Conservation (phyloP, 2,329 filamentous ascomycete genomes). For the Neophaeococcomyces mojaviensis region DNA sequence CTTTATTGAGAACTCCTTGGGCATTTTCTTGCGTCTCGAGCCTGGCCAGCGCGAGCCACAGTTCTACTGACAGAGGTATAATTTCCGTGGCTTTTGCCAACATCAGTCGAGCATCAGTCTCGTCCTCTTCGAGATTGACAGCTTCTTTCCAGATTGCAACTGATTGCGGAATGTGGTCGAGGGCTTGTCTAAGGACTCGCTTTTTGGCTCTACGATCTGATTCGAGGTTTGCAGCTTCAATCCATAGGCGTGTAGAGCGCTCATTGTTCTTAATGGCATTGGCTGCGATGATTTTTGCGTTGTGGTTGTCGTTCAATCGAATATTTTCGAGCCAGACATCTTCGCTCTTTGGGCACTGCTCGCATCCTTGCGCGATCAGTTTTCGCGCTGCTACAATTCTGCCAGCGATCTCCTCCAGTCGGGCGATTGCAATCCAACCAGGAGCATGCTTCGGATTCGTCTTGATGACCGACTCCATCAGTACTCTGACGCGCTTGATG, state of each 20-base stretch:
- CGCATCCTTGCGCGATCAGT: constrained; percentile 79
- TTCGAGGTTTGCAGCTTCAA: constrained; percentile 91
- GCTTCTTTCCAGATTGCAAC: constrained; percentile 97
- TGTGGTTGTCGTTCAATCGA: constrained; percentile 80
- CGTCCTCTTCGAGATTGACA: constrained; percentile 88
- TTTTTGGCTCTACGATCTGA: constrained; percentile 77
- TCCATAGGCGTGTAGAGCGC: constrained; percentile 81
- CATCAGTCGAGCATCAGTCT: constrained; percentile 76
- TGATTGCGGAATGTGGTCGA: constrained; percentile 88
- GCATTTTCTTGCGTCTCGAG: constrained; percentile 86
- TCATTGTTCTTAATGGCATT: constrained; percentile 89
- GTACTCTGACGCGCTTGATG: constrained; percentile 82
- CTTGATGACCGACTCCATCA: constrained; percentile 94
- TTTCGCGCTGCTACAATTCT: constrained; percentile 84
- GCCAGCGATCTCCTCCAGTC: constrained; percentile 85
- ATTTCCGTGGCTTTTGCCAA: constrained; percentile 93
- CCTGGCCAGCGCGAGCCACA: constrained; percentile 89
- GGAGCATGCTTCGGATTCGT: constrained; percentile 92
- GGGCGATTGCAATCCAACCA: constrained; percentile 90
- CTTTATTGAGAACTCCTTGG: constrained; percentile 89
- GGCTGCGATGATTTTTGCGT: constrained; percentile 91
- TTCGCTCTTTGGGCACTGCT: constrained; percentile 86
- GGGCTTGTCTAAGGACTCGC: constrained; percentile 79
- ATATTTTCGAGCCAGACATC: constrained; percentile 97
- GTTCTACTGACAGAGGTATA: constrained; percentile 83